phyloP scores from a whole-genome alignment of 2,329 filamentous ascomycete genomes.

The Karstenula rhodostoma region DNA sequence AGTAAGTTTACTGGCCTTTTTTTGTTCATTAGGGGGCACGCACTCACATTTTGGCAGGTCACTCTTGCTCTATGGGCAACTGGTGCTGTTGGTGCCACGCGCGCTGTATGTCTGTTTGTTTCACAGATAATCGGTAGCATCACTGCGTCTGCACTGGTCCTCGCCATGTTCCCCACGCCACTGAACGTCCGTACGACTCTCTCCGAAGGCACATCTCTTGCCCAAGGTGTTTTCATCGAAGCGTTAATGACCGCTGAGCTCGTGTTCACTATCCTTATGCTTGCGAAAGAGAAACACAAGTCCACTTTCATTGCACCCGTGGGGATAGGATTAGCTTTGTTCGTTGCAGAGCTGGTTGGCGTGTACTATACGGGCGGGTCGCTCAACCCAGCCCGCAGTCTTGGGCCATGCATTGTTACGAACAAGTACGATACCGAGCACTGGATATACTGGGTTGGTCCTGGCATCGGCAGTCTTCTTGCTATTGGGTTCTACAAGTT shows the following conservation, averaged over 20 bases:
- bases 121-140: slow-evolving; percentile 19
- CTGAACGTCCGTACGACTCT: slow-evolving; percentile 54
- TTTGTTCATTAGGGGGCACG: neutral
- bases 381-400: slow-evolving; percentile 57
- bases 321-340: slow-evolving; percentile 75
- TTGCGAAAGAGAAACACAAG: slow-evolving; percentile 76
- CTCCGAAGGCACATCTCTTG: slow-evolving; percentile 45
- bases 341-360: slow-evolving; percentile 65
- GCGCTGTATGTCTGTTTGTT: neutral
- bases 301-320: slow-evolving; percentile 75
- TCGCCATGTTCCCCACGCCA: slow-evolving; percentile 49
- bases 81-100: slow-evolving; percentile 2
- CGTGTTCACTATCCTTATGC: slow-evolving; percentile 60
- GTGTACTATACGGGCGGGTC: slow-evolving; percentile 58
- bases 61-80: slow-evolving; percentile 5
- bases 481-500: slow-evolving; percentile 60
- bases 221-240: slow-evolving; percentile 48
- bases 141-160: slow-evolving; percentile 17
- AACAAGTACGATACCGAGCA: slow-evolving; percentile 54
- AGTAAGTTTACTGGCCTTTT: slow-evolving; percentile 5
- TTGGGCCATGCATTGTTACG: slow-evolving; percentile 55
- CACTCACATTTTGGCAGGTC: neutral
- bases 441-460: slow-evolving; percentile 61
- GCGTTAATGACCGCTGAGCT: slow-evolving; percentile 45
- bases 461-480: slow-evolving; percentile 52